Base-by-base conservation (phyloP, 257 asterid genomes). In the Asclepias syriaca region DNA sequence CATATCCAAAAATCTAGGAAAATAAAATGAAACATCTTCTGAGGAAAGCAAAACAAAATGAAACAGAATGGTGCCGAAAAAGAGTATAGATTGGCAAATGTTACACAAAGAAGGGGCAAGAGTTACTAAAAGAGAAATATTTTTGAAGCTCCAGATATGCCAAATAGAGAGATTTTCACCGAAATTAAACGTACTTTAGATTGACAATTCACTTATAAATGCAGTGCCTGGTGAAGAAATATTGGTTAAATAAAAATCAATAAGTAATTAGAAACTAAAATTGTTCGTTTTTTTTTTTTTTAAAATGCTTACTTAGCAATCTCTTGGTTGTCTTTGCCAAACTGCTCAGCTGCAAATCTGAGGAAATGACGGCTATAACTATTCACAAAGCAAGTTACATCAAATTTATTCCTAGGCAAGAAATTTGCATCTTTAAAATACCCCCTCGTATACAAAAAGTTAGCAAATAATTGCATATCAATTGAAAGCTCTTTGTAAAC, bases 251-350 rank as follows among this genome's bases (percentile, higher is more conserved):
- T 0, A 18, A 64, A 37, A 64, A 1, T 64, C 48, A 34, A 15
- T 6, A 37, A 6, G 68, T 34, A 63, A 8, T 64, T 6, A 16
- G 3, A 29, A 29, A 29, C 34, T 1, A 29, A 24, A 24, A 24
- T 24, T 24, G 27, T 24, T 24, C 27, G 27, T 24, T 24, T 24
- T 29, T 29, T 29, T 29, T 29, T 29, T 1, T 29, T 29, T 29
- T 29, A 29, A 53, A 55, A 24, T 72, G 16, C 93, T 86, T 81
- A 91, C 98, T 87, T 84, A 53, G 94, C 88, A 76, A 93, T 77
- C 74, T 87, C 89, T 74, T 76, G 87, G 71, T 89, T 85, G 71
- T 91, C 88, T 70, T 66, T 81, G 2, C 92, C 97, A 79, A 91
- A 89, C 60, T 82, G 84, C 65, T 74, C 81, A 14, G 96, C 96